Conservation (phyloP, 805 yeast genomes). For the Saccharomyces kudriavzevii region DNA sequence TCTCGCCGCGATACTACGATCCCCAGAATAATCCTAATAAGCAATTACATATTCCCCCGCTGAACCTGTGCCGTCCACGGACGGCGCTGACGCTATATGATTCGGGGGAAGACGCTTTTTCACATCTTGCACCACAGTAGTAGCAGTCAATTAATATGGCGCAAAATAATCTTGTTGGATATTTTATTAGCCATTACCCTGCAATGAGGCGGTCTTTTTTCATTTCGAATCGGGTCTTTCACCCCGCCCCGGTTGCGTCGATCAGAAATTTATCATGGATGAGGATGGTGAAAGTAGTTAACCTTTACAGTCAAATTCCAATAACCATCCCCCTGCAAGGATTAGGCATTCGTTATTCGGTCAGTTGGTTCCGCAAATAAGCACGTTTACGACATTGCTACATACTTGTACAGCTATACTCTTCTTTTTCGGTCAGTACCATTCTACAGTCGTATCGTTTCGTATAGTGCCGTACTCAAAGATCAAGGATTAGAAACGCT, state of each 20-base stretch:
- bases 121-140: neutral
- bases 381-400: neutral
- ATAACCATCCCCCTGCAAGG: neutral
- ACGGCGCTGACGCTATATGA: neutral
- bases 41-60: slow-evolving; percentile 20
- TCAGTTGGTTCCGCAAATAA: neutral
- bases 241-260: neutral
- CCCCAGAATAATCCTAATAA: slow-evolving; percentile 17
- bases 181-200: neutral
- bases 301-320: neutral
- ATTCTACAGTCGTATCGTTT: neutral
- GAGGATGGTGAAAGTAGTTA: neutral
- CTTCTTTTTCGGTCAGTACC: neutral
- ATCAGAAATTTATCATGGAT: neutral
- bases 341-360: neutral
- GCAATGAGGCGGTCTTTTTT: neutral
- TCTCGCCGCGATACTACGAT: slow-evolving; percentile 13
- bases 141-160: neutral
- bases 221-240: neutral
- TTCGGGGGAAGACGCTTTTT: slow-evolving; percentile 3
- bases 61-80: slow-evolving; percentile 4
- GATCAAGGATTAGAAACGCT: neutral
- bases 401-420: neutral
- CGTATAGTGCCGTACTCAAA: neutral
- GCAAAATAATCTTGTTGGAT: neutral